Evolutionary conservation across 2,329 filamentous ascomycete genomes (phyloP), one percentile per base, ranked within the genome.

Genomic region (Colletotrichum sp.): DNA sequence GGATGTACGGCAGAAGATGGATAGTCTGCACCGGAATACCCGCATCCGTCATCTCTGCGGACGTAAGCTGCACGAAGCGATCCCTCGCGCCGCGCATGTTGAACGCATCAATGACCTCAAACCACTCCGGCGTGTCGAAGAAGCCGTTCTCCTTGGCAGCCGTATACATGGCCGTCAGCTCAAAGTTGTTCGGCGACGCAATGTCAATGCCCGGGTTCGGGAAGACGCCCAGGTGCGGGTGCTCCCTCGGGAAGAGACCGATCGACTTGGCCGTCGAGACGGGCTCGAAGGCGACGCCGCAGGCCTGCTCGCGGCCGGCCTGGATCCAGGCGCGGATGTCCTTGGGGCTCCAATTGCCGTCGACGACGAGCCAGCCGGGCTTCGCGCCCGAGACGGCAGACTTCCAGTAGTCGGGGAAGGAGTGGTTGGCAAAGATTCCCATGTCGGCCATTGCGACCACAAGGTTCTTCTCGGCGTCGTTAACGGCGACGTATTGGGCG

Each of bases 401-500:
- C 66, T 89, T 88, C 93, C 93, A 95, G 78, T 90, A 86, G 11
- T 87, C 82, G 0, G 88, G 84, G 77, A 90, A 89, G 1, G 88
- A 87, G 76, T 90, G 86, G 19, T 85, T 82, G n/a, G 92, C 90
- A 64, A 98, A 91, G 79, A 98, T 96, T 71, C 89, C 91, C 96
- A 98, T 98, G 82, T 98, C 97, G 6, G 96, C 96, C 95, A 98
- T 98, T 61, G 96, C 96, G 77, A 98, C 85, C n/a, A 96, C 90
- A 4, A 99, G 91, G 78, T 96, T 94, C 83, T 96, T 98, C 75
- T 93, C 91, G 1, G 88, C 88, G 81, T 98, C 94, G 82, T 98
- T 99, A 78, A 98, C 88, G 19, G 96, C 94, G 5, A 98, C 91
- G 82, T 98, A 98, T 83, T 98, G 96, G 1, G 96, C 95, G 3